Evolutionary conservation across 208 protist genomes (phyloP).

Genomic region (Leishmania arabica): DNA sequence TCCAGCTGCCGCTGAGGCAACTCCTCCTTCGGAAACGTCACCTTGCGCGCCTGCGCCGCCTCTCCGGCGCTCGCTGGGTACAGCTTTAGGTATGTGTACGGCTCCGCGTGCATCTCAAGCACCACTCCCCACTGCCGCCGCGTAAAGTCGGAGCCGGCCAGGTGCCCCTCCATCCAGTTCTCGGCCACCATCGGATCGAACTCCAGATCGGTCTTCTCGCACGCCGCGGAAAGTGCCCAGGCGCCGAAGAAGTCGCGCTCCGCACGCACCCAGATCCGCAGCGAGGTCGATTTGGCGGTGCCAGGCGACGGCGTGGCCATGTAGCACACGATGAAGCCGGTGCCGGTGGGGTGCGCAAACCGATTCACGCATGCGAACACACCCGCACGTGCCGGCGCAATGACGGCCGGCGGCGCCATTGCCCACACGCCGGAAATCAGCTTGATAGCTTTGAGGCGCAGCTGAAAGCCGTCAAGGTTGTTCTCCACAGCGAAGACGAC

Average conservation of each 20-base stretch:
- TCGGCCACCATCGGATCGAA: constrained; percentile 59
- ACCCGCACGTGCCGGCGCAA: constrained; percentile 38
- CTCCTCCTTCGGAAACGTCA: constrained; percentile 46
- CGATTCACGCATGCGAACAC: constrained; percentile 74
- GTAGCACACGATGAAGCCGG: constrained; percentile 84
- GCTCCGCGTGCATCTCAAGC: constrained; percentile 41
- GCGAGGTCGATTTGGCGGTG: constrained; percentile 10
- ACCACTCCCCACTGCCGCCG: constrained; percentile 38
- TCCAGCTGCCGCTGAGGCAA: constrained; percentile 53
- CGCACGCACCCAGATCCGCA: constrained; percentile 72
- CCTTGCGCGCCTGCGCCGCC: not conserved
- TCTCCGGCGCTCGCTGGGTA: constrained; percentile 24
- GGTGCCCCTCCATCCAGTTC: constrained; percentile 40
- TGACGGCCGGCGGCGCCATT: constrained; percentile 50
- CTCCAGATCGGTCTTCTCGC: constrained; percentile 27
- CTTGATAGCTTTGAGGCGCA: constrained; percentile 67
- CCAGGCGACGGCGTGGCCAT: constrained; percentile 21
- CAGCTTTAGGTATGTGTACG: constrained; percentile 49
- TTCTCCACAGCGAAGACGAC: constrained; percentile 69
- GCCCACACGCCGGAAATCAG: constrained; percentile 69
- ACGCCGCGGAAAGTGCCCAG: constrained; percentile 43
- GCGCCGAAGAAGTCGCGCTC: constrained; percentile 55
- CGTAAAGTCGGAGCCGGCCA: constrained; percentile 25
- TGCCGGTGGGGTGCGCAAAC: constrained; percentile 69
- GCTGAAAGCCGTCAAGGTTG: constrained; percentile 37